Evolutionary conservation across 768 basidiomycete genomes (phyloP).

Genomic region (Fibroporia radiculosa): DNA sequence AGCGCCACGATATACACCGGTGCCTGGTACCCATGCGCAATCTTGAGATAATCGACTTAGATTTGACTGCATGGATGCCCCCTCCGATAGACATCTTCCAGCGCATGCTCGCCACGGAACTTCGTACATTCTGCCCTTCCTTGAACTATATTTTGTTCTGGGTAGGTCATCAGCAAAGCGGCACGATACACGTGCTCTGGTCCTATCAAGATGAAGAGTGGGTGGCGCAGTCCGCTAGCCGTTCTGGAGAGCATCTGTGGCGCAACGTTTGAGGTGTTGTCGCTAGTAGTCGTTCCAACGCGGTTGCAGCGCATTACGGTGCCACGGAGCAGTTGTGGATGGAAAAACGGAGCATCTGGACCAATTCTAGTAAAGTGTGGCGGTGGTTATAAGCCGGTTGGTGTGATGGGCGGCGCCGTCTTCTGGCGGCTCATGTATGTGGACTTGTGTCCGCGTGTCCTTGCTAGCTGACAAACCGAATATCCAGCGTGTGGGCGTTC

Average conservation of each 20-base stretch:
- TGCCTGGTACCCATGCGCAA: conserved; percentile 26
- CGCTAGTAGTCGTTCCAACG: neutral
- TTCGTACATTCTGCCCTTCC: conserved; percentile 29
- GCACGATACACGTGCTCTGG: conserved; percentile 22
- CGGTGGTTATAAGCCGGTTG: neutral
- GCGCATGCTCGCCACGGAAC: conserved; percentile 31
- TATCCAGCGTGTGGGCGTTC: neutral
- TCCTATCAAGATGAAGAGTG: conserved; percentile 17
- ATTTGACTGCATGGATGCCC: conserved; percentile 28
- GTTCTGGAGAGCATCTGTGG: conserved; percentile 12
- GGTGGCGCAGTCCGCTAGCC: conserved; percentile 9
- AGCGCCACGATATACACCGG: conserved; percentile 21
- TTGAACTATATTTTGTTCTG: conserved; percentile 30
- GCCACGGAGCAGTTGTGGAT: neutral
- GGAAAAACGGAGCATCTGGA: conserved; percentile 4
- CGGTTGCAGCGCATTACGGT: neutral
- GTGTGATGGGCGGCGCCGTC: conserved; percentile 1
- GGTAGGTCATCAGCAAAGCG: conserved; percentile 16
- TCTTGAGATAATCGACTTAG: conserved; percentile 30
- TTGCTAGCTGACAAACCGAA: conserved; percentile 2
- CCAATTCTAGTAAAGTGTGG: conserved; percentile 4
- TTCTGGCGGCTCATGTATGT: conserved; percentile 1
- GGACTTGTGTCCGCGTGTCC: neutral
- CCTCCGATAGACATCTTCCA: conserved; percentile 23
- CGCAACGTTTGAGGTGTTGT: neutral